These are phyloP conservation scores for Rhododendron williamsianum DNA, from an alignment of 148 eudicot species.

Conservation along the genomic window DNA sequence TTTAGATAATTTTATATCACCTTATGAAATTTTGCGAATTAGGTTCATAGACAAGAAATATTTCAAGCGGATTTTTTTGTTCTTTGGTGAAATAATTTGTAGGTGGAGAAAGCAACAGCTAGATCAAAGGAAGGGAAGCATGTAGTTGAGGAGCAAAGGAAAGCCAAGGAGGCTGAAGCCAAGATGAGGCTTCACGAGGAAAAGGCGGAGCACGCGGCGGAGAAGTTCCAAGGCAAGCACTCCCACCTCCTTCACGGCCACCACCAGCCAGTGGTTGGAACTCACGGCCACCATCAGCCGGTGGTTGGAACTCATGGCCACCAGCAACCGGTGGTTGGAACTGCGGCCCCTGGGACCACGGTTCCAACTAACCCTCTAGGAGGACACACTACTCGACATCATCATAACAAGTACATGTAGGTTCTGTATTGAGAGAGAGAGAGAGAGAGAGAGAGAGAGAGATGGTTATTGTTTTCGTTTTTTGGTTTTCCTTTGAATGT, in stretches of 20 bases:
- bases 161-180: slow-evolving; percentile 77
- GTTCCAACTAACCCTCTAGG: neutral
- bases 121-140: slow-evolving; percentile 50
- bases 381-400: neutral
- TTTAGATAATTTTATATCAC: neutral
- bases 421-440: neutral
- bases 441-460: neutral
- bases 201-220: slow-evolving; percentile 50
- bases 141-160: slow-evolving; percentile 48
- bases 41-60: too few relatives aligned
- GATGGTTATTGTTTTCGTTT: neutral
- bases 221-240: slow-evolving; percentile 35
- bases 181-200: slow-evolving; percentile 52
- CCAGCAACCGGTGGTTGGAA: neutral
- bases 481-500: neutral
- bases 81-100: neutral
- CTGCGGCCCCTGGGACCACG: neutral
- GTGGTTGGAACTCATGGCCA: slow-evolving; percentile 10
- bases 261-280: slow-evolving; percentile 15
- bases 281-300: slow-evolving; percentile 3
- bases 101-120: slow-evolving; percentile 52
- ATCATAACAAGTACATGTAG: neutral
- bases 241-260: slow-evolving; percentile 2
- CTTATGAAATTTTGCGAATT: neutral
- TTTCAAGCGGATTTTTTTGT: neutral